A percentile compares a stretch with the other conserved stretches of the same genome.
phyloP scores from a whole-genome alignment of 1,284 basidiomycete species.

The Termitomyces sp. region DNA sequence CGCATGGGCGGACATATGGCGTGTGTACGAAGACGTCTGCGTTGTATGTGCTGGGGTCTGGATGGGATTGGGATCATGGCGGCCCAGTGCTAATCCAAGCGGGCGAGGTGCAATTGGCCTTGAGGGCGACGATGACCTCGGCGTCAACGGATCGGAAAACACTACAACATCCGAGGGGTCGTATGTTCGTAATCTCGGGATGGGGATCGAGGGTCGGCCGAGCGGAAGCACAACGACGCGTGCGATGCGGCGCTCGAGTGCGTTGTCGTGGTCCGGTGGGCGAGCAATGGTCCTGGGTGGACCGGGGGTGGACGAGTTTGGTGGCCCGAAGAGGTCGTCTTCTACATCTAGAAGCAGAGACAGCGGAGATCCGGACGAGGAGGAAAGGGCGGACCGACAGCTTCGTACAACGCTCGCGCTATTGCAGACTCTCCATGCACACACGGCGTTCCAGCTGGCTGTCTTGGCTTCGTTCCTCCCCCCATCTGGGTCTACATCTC shows the following conservation, averaged over 20 bases:
- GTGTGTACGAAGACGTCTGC: constrained; percentile 77
- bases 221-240: constrained; percentile 27
- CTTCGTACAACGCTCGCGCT: constrained; percentile 61
- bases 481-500: constrained; percentile 14
- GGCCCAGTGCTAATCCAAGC: constrained; percentile 43
- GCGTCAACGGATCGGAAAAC: constrained; percentile 18
- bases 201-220: constrained; percentile 65
- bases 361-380: constrained; percentile 24
- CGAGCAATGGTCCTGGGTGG: constrained; percentile 26
- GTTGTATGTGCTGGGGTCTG: constrained; percentile 72
- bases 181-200: constrained; percentile 54
- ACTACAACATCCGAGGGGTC: constrained; percentile 14
- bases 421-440: constrained; percentile 68
- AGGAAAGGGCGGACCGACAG: constrained; percentile 38
- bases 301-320: constrained; percentile 23
- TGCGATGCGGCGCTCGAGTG: constrained; percentile 35
- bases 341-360: constrained; percentile 13
- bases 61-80: constrained; percentile 55
- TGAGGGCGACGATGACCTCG: constrained; percentile 61
- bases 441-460: constrained; percentile 63
- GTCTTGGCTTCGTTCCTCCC: constrained; percentile 49
- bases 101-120: constrained; percentile 45
- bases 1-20: constrained; percentile 69
- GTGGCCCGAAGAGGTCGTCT: not conserved
- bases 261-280: constrained; percentile 38